Evolutionary conservation across 805 yeast species (phyloP), one percentile per base, ranked within the genome.

Genomic region (Spathaspora arborariae): DNA sequence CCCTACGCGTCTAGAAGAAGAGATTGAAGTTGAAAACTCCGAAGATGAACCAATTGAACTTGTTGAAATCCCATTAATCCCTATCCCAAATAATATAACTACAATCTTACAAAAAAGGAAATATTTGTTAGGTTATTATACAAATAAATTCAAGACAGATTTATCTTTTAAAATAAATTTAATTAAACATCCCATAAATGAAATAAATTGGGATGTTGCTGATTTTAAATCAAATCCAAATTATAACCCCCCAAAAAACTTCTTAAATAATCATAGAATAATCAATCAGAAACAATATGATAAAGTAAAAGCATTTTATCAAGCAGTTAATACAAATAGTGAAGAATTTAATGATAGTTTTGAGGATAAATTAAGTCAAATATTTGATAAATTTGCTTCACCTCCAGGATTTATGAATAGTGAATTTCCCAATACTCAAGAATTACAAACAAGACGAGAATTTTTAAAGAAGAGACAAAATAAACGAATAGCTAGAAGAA

Each of bases 321-420:
- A 26, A 18, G 46, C 45, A 35, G 21, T 21, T 19, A 44, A 48
- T 16, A 44, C 36, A 2, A 41, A 46, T 5, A 42, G 45, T 3
- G 49, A 51, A 16, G 56, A 54, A 6, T 45, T 16, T 11, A 39
- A 43, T 27, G 44, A 44, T 11, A 34, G 36, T 10, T 51, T 46
- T 24, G 46, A 46, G 16, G 44, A 44, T 54, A 51, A 60, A 53
- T 7, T 53, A 40, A 39, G 62, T 53, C 74, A 69, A 52, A 51
- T 67, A 7, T 66, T 59, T 54, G 72, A 68, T 50, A 64, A 64
- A 49, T 62, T 66, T 41, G 67, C 67, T 45, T 62, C 68, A 4
- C 74, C 74, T 2, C 72, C 73, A 2, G 73, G 74, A 15, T 69
- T 64, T 49, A 68, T 68, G 72, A 51, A 53, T 16, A 67, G 69